These are phyloP conservation scores for Eragrostis curvula DNA, from an alignment of 176 grass and related monocot species.

Conservation along the genomic window DNA sequence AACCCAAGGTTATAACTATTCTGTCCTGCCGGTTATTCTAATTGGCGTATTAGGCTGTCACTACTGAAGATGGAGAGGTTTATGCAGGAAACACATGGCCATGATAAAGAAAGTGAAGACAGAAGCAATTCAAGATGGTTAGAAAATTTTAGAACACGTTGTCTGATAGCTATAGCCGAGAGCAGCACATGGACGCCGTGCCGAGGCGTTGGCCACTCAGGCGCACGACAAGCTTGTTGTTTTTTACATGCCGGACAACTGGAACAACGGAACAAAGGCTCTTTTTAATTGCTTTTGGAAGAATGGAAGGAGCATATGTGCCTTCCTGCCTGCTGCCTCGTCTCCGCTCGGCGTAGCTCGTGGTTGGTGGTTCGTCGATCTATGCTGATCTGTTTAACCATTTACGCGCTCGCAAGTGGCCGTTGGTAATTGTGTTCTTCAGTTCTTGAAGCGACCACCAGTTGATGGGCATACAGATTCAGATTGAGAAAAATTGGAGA, in stretches of 20 bases:
- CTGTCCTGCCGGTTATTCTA: constrained; percentile 18
- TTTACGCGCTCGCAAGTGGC: not conserved
- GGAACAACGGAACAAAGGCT: constrained; percentile 7
- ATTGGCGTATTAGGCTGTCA: not conserved
- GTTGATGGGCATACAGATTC: not conserved
- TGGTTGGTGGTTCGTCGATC: constrained; percentile 30
- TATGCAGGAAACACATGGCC: constrained; percentile 46
- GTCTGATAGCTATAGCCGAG: constrained; percentile 31
- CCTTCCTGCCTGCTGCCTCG: constrained; percentile 32
- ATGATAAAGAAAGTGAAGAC: constrained; percentile 1
- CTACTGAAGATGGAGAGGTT: not conserved
- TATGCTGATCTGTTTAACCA: not conserved
- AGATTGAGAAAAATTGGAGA: not conserved
- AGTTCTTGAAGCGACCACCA: not conserved
- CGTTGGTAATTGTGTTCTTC: not conserved
- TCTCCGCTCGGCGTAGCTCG: constrained; percentile 2
- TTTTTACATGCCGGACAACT: not conserved
- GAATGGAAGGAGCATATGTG: constrained; percentile 60
- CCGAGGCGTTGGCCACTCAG: constrained; percentile 25
- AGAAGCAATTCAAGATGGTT: not conserved
- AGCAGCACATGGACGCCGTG: constrained; percentile 37
- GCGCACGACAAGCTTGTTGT: constrained; percentile 36
- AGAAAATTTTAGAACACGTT: constrained; percentile 22
- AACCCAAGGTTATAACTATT: constrained; percentile 36
- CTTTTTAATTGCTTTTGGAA: constrained; percentile 44